Base-by-base conservation (phyloP, 306 rosid species). In the Lathyrus aphaca region DNA sequence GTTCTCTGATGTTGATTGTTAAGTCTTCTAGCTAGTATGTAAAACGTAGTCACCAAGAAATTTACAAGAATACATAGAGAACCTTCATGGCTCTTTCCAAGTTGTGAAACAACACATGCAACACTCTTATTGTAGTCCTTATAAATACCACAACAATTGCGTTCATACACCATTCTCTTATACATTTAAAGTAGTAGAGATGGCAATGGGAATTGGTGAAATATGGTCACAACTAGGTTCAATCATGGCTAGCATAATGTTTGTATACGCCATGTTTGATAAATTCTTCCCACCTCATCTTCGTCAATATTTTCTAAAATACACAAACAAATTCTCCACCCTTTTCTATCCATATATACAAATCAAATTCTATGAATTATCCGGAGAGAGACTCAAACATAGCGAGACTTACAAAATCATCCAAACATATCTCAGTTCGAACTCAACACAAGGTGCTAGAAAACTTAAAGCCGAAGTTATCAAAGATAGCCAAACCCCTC, bases 381-480 rank as follows among this genome's bases (percentile, higher is more conserved):
- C 81, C 4, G 74, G 71, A 1, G 85, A 83, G 10, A 18, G 74
- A 0, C 53, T 57, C 13, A 68, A 64, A 35, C 57, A 73, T 2
- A 84, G 77, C 7, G 85, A 88, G 5, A 82, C 85, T 4, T 86
- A 71, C 56, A n/a, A 18, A 1, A 29, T 39, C 21, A 79, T 88
- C 23, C 83, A 79, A 42, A 76, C 71, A 15, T 90, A 83, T 60
- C 77, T 85, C 17, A 73, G 74, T 30, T 60, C 74, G 3, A 66
- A 65, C 5, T 84, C 86, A 0, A 58, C 88, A 0, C 29, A 77
- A 14, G 25, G 21, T 5, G 94, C 88, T 6, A 83, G 60, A 15
- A 60, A 76, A 1, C 81, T 90, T 5, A 87, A 70, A 74, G 96
- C 91, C 6, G 75, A 81, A 14, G 86, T 75, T 3, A 72, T 78